Evolutionary conservation across 2,329 filamentous ascomycete species (phyloP).

Genomic region (Aspergillus calidoustus): DNA sequence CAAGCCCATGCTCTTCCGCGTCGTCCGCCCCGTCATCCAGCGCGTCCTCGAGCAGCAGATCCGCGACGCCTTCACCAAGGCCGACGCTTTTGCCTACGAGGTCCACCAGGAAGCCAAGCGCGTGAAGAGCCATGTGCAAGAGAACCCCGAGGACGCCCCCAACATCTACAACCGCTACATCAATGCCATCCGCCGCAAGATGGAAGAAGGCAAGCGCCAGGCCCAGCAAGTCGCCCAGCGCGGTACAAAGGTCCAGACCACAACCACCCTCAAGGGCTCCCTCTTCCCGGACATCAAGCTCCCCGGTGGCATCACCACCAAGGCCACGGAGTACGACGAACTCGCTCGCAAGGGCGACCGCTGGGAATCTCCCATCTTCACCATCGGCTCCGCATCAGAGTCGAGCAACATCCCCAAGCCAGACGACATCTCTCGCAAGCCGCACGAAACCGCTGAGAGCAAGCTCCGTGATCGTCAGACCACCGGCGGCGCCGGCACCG

Average conservation of each 20-base stretch:
- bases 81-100: slow-evolving; percentile 73
- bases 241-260: slow-evolving; percentile 78
- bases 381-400: slow-evolving; percentile 76
- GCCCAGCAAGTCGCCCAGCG: slow-evolving; percentile 60
- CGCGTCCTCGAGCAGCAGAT: slow-evolving; percentile 90
- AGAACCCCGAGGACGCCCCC: slow-evolving; percentile 72
- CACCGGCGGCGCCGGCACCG: slow-evolving; percentile 20
- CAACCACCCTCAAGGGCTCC: slow-evolving; percentile 85
- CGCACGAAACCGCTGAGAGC: slow-evolving; percentile 49
- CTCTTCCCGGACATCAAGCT: slow-evolving; percentile 89
- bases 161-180: slow-evolving; percentile 89
- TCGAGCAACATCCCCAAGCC: slow-evolving; percentile 71
- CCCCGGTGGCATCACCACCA: slow-evolving; percentile 85
- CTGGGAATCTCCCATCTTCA: slow-evolving; percentile 95
- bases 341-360: slow-evolving; percentile 84
- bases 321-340: slow-evolving; percentile 92
- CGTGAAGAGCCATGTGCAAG: slow-evolving; percentile 66
- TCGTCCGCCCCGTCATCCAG: slow-evolving; percentile 80
- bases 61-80: slow-evolving; percentile 76
- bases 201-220: slow-evolving; percentile 79
- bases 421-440: slow-evolving; percentile 61
- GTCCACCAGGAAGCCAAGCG: slow-evolving; percentile 83
- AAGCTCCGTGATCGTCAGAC: slow-evolving; percentile 7
- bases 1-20: slow-evolving; percentile 84
- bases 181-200: slow-evolving; percentile 72